These are phyloP conservation scores for Puccinia triticina DNA, from an alignment of 1,284 basidiomycete genomes.

Conservation along the genomic window DNA sequence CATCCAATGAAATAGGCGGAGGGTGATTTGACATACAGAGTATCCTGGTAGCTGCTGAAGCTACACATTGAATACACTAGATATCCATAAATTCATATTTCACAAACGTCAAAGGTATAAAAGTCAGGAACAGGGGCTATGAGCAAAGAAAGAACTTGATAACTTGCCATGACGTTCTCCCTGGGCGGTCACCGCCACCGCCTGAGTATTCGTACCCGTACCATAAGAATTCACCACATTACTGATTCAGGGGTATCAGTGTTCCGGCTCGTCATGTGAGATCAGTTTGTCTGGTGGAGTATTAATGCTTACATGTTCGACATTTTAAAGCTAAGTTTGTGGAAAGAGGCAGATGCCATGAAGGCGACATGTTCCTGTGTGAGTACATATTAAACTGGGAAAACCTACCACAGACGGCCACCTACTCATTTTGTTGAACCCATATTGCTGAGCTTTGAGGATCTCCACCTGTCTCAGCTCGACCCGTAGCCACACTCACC, in stretches of 20 bases:
- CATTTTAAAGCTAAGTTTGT: conserved; percentile 28
- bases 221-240: conserved; percentile 44
- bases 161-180: conserved; percentile 41
- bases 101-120: neutral
- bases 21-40: conserved; percentile 22
- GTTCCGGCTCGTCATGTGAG: no score
- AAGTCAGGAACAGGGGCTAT: conserved; percentile 6
- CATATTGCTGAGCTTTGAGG: conserved; percentile 35
- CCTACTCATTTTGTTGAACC: conserved; percentile 24
- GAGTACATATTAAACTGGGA: neutral
- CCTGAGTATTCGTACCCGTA: conserved; percentile 48
- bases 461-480: conserved; percentile 29
- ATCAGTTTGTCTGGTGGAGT: neutral
- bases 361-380: neutral
- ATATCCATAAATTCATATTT: neutral
- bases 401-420: neutral
- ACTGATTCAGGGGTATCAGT: neutral
- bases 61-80: conserved; percentile 30
- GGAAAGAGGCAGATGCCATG: neutral
- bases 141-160: neutral
- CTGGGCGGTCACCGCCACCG: conserved; percentile 36
- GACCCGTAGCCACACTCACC: conserved; percentile 23
- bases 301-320: conserved; percentile 7
- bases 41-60: conserved; percentile 50
- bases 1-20: conserved; percentile 28